Conservation (phyloP, 129 eudicot species). For the Helichrysum umbraculigerum region DNA sequence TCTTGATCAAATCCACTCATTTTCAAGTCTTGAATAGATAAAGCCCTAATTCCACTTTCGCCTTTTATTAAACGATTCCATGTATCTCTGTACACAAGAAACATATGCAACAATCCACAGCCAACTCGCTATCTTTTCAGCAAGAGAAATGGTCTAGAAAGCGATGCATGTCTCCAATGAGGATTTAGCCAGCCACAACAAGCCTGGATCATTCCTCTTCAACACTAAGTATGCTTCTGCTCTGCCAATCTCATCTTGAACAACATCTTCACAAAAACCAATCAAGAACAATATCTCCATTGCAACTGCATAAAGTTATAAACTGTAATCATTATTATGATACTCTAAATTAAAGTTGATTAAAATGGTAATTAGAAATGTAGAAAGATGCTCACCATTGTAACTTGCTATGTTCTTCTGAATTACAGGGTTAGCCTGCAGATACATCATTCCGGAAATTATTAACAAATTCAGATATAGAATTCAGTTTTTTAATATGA, state of each 20-base stretch:
- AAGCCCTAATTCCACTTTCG: slow-evolving; percentile 71
- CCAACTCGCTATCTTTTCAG: background rate
- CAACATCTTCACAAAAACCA: slow-evolving; percentile 75
- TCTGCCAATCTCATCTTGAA: slow-evolving; percentile 59
- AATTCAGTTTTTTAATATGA: background rate
- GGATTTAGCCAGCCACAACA: slow-evolving; percentile 88
- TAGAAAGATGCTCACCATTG: slow-evolving; percentile 55
- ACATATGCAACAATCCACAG: background rate
- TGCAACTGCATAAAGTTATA: slow-evolving; percentile 55
- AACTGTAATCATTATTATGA: too few relatives aligned
- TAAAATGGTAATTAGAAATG: background rate
- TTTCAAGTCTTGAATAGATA: slow-evolving; percentile 65
- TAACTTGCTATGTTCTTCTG: slow-evolving; percentile 66
- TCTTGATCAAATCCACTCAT: slow-evolving; percentile 69
- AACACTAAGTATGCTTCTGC: slow-evolving; percentile 64
- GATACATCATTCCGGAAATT: background rate
- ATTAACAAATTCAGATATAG: slow-evolving; percentile 1
- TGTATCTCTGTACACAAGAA: slow-evolving; percentile 35
- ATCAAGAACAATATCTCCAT: slow-evolving; percentile 68
- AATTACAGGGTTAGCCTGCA: slow-evolving; percentile 81
- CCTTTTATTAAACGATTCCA: slow-evolving; percentile 84
- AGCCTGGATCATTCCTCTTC: slow-evolving; percentile 81
- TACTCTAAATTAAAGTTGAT: background rate
- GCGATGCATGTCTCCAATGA: slow-evolving; percentile 67
- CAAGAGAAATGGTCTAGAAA: slow-evolving; percentile 26